Evolutionary conservation across 345 rosid species (phyloP), one percentile per base, ranked within the genome.

Genomic region (Abelmoschus esculentus): DNA sequence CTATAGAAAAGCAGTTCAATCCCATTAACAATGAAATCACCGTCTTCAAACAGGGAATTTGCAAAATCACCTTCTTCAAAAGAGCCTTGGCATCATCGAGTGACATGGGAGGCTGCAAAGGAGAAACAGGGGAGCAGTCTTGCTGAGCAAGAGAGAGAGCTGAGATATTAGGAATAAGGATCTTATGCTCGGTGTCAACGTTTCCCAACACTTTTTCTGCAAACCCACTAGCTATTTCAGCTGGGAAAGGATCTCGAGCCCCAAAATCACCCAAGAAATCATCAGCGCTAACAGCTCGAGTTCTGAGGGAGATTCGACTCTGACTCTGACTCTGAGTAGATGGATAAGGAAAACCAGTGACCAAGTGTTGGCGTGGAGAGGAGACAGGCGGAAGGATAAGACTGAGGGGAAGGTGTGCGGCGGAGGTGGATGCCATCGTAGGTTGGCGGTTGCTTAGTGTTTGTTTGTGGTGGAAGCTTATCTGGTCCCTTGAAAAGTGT

Each of bases 131-230:
- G 29, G 92, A 78, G 70, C 87, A 84, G 0, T 85, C 73, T 42
- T 77, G 92, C 75, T 84, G 80, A 1, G 96, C 68, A 61, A 95
- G 97, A 12, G 97, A 91, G 14, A 95, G 75, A 50, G 90, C 91
- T 12, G 96, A 84, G 22, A 84, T 58, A 26, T 72, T 81, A 17
- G 96, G 99, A 32, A 95, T 95, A 18, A 95, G 80, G 72, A 90
- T 90, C 82, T 84, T 95, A 67, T 90, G 96, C 74, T 95, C 97
- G 12, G 93, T 88, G 79, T 82, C 72, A 69, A 67, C 74, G 50
- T 74, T 66, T 0, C 97, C 97, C 72, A 88, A 66, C 47, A 95
- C 97, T 80, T 83, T 95, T 12, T 91, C 99, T 2, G 67, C 99
- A 81, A 91, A 95, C 2, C 74, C 71, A 52, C 97, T 95, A 40